These are phyloP conservation scores for Candida orba DNA, from an alignment of 805 yeast genomes.

Conservation along the genomic window DNA sequence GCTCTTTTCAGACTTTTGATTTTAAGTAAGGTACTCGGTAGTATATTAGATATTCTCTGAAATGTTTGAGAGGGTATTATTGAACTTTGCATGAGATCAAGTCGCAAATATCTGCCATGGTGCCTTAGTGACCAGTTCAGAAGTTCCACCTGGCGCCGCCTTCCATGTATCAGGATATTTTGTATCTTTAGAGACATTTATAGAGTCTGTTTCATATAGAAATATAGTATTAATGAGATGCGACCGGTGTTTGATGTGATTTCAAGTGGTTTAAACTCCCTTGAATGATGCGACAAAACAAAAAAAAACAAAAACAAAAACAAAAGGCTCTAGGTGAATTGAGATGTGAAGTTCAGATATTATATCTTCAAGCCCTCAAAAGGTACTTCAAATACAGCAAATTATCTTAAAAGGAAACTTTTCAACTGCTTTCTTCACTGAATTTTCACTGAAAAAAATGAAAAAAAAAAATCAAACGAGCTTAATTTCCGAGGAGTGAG, in stretches of 20 bases:
- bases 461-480: slow-evolving; percentile 2
- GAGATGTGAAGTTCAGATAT: too few relatives aligned
- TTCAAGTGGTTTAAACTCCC: too few relatives aligned
- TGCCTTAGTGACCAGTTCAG: slow-evolving; percentile 4
- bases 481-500: too few relatives aligned
- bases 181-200: slow-evolving; percentile 4
- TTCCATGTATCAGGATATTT: slow-evolving; percentile 3
- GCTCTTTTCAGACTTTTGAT: too few relatives aligned
- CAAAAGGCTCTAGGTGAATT: too few relatives aligned
- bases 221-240: not conserved
- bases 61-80: slow-evolving; percentile 1
- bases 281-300: too few relatives aligned
- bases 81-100: not conserved
- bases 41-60: not conserved
- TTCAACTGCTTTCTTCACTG: too few relatives aligned
- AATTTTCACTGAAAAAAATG: not conserved
- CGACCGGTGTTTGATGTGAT: too few relatives aligned
- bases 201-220: not conserved
- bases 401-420: too few relatives aligned
- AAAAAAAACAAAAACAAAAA: too few relatives aligned
- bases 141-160: slow-evolving; percentile 6
- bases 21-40: not conserved
- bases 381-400: too few relatives aligned
- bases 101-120: slow-evolving; percentile 2
- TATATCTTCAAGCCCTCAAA: too few relatives aligned